phyloP scores from a whole-genome alignment of 2,329 filamentous ascomycete species.

The Uncinocarpus reesii region DNA sequence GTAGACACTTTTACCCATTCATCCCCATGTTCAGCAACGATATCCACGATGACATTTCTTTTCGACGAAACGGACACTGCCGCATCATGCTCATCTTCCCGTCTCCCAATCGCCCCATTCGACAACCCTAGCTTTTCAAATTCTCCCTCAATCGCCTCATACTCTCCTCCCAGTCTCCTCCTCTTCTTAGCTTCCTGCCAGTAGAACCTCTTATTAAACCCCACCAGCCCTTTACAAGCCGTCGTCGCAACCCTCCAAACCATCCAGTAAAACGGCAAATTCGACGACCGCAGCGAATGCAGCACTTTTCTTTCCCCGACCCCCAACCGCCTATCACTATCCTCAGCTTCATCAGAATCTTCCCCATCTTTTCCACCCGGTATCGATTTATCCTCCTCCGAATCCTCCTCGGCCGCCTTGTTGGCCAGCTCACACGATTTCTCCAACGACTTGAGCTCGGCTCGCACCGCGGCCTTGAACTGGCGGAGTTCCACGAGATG shows the following conservation, averaged over 20 bases:
- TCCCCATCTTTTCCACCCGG: conserved; percentile 19
- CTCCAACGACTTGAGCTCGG: conserved; percentile 41
- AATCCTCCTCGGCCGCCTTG: conserved; percentile 16
- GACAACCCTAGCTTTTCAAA: conserved; percentile 6
- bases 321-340: conserved; percentile 8
- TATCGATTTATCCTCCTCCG: conserved; percentile 12
- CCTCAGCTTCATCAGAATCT: conserved; percentile 16
- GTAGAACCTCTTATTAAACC: conserved; percentile 49
- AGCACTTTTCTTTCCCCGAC: conserved; percentile 29
- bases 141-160: background rate
- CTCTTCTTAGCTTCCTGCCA: conserved; percentile 26
- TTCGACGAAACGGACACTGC: conserved; percentile 33
- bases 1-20: conserved; percentile 62
- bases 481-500: conserved; percentile 42
- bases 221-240: conserved; percentile 44
- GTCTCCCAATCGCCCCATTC: conserved; percentile 9
- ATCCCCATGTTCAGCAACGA: conserved; percentile 51
- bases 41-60: conserved; percentile 50
- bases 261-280: conserved; percentile 54
- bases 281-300: conserved; percentile 55
- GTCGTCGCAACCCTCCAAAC: conserved; percentile 54
- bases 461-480: conserved; percentile 39
- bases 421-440: conserved; percentile 30
- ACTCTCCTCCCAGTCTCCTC: conserved; percentile 6
- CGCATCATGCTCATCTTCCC: conserved; percentile 25